Base-by-base conservation (phyloP, 495 filamentous ascomycete genomes). In the Lasiosphaeria ovina region DNA sequence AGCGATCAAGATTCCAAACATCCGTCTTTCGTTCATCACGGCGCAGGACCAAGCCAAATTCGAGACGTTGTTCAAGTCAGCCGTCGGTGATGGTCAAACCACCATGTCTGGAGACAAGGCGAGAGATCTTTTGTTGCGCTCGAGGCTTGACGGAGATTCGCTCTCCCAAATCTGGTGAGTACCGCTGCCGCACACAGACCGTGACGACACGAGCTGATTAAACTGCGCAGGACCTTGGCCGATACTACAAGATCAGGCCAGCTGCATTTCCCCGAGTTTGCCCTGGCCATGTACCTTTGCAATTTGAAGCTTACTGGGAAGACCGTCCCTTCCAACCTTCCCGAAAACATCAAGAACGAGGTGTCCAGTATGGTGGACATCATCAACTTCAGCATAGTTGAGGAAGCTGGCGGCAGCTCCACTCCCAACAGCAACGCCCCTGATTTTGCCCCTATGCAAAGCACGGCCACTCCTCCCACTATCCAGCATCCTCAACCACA, bases 331-430 rank as follows among this genome's bases (percentile, higher is more conserved):
- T 65, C 78, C 1, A 69, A 70, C 11, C 77, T 99, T 3, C 93
- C 95, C 0, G 93, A 97, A 45, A 88, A 83, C 45, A 86, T 98
- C 51, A 88, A 83, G 74, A 99, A 98, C 70, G 95, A 99, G 74
- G 95, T 99, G 35, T 97, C 93, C 9, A 95, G 95, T 69, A 98
- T 99, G 94, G 95, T 99, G 38, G 95, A 99, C 69, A 98, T 98
- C 48, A 99, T 99, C 63, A 96, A 93, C 17, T 98, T 98, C 72
- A 90, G 90, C 59, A 85, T 97, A 17, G 85, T 86, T 0, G 95
- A 98, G 65, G 89, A 93, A 14, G 59, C 87, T 12, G 55, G 69
- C 61, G 51, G 60, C 55, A 51, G 68, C 61, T 74, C 79, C 38
- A 69, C 79, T 16, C 69, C 76, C 6, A 76, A 75, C 58, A 87